Percentiles rank a stretch among this genome's conserved stretches.
phyloP scores from a whole-genome alignment of 2,329 filamentous ascomycete species.

The Neofusicoccum sp. region DNA sequence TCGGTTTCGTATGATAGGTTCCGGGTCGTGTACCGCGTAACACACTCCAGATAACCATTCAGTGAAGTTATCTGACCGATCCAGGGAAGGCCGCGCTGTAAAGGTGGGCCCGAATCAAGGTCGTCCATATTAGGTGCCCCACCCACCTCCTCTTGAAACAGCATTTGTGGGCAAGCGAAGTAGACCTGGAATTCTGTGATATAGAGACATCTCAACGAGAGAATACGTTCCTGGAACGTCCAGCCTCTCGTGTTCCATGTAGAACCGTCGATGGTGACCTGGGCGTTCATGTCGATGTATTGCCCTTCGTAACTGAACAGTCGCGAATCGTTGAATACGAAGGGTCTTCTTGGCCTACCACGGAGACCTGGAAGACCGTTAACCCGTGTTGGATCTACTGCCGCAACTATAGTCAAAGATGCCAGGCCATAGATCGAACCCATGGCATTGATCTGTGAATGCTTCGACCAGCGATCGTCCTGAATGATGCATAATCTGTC shows the following conservation, averaged over 20 bases:
- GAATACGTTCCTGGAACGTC: not conserved
- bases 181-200: not conserved
- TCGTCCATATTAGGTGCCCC: not conserved
- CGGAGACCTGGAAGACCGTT: not conserved
- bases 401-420: not conserved
- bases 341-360: not conserved
- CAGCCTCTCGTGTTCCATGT: not conserved
- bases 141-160: not conserved
- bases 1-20: not conserved
- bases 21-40: not conserved
- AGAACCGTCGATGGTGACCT: not conserved
- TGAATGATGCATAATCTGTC: conserved; percentile 21
- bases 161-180: not conserved
- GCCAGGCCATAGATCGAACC: not conserved
- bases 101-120: not conserved
- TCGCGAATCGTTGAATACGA: not conserved
- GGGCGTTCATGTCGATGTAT: not conserved
- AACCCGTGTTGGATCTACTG: not conserved
- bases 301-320: not conserved
- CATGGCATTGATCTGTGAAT: conserved; percentile 17
- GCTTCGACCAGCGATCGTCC: conserved; percentile 7
- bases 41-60: not conserved
- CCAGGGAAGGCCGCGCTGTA: not conserved
- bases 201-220: not conserved
- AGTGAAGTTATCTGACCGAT: not conserved